phyloP scores from a whole-genome alignment of 352 stramenopile genomes.

The Pythium brachiatum region DNA sequence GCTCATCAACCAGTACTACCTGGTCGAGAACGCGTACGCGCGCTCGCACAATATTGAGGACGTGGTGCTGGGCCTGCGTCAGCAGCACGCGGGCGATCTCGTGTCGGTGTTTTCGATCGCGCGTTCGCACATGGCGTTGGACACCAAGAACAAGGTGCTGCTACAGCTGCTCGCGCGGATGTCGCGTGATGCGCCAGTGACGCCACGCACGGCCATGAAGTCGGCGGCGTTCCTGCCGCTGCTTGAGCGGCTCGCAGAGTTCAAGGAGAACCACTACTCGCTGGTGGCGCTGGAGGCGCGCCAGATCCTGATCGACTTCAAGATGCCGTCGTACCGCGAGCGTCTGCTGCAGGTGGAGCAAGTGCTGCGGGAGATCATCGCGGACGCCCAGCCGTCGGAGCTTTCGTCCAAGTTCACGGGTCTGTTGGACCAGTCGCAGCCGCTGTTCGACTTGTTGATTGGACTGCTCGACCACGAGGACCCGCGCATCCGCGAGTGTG shows the following conservation, averaged over 20 bases:
- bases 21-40: slow-evolving; percentile 73
- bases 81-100: slow-evolving; percentile 88
- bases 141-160: slow-evolving; percentile 83
- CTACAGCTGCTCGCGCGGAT: slow-evolving; percentile 68
- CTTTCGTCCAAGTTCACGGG: slow-evolving; percentile 53
- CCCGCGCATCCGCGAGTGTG: slow-evolving; percentile 58
- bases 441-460: slow-evolving; percentile 83
- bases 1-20: slow-evolving; percentile 81
- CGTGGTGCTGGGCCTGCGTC: slow-evolving; percentile 82
- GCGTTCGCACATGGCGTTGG: slow-evolving; percentile 89
- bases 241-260: slow-evolving; percentile 83
- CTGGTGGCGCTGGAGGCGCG: slow-evolving; percentile 92
- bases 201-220: slow-evolving; percentile 56
- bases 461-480: slow-evolving; percentile 75
- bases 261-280: slow-evolving; percentile 92
- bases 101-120: slow-evolving; percentile 86
- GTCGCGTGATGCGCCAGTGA: slow-evolving; percentile 30
- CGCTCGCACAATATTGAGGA: slow-evolving; percentile 81
- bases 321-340: slow-evolving; percentile 95
- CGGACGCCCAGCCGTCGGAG: slow-evolving; percentile 41
- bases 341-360: slow-evolving; percentile 79
- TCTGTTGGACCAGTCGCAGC: slow-evolving; percentile 81
- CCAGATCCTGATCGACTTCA: slow-evolving; percentile 96
- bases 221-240: slow-evolving; percentile 71
- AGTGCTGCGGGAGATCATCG: slow-evolving; percentile 68